These are phyloP conservation scores for Myochromella boudieri DNA, from an alignment of 768 basidiomycete genomes.

Conservation along the genomic window DNA sequence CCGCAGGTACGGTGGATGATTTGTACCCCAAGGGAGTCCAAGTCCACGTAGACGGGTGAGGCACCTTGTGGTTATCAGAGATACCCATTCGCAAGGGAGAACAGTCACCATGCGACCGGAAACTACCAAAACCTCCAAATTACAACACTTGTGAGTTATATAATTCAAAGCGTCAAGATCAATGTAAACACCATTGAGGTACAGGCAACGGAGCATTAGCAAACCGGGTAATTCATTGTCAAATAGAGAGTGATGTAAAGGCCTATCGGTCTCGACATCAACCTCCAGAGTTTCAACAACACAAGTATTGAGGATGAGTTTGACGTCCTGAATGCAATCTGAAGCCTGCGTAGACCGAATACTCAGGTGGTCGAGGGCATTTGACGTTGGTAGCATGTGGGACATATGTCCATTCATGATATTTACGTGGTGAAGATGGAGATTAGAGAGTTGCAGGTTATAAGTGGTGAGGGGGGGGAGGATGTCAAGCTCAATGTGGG, in stretches of 20 bases:
- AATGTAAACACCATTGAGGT: conserved; percentile 39
- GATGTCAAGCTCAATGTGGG: conserved; percentile 44
- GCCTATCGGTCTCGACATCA: conserved; percentile 32
- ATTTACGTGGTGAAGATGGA: conserved; percentile 44
- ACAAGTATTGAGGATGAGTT: conserved; percentile 39
- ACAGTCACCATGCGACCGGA: conserved; percentile 39
- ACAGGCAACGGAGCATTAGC: conserved; percentile 36
- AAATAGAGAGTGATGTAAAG: conserved; percentile 28
- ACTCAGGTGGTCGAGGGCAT: conserved; percentile 32
- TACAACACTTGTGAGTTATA: conserved; percentile 33
- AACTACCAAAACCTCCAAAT: conserved; percentile 40
- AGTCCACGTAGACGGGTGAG: conserved; percentile 34
- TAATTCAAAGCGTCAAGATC: conserved; percentile 33
- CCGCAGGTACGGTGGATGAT: conserved; percentile 35
- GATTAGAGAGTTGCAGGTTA: conserved; percentile 32
- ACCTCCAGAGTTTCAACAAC: conserved; percentile 42
- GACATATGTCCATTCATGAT: conserved; percentile 40
- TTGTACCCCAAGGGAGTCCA: conserved; percentile 37
- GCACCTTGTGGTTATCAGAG: conserved; percentile 35
- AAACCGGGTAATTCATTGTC: conserved; percentile 23
- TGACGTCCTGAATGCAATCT: conserved; percentile 40
- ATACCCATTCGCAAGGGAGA: conserved; percentile 38
- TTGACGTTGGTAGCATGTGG: conserved; percentile 37
- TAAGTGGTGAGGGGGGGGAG: conserved; percentile 32
- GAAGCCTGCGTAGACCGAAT: conserved; percentile 32